Percentiles rank a stretch among this genome's conserved stretches.
These are phyloP conservation scores for Physcomitrellopsis africana DNA, from an alignment of 225 moss, liverwort and hornwort genomes.

Conservation along the genomic window DNA sequence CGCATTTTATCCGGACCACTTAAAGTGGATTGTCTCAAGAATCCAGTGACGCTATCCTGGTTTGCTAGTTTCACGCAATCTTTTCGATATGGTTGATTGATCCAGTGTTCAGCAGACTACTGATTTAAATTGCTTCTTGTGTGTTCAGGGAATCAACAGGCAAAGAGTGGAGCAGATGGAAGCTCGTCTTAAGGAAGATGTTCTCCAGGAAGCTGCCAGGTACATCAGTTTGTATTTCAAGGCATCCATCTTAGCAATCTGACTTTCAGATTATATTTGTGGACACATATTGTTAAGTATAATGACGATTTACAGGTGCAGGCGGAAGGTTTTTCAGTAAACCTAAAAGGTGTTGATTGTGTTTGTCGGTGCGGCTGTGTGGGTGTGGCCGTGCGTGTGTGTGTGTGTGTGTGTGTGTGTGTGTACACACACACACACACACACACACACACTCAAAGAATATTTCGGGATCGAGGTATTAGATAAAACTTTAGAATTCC, in stretches of 20 bases:
- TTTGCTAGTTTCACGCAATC: not conserved
- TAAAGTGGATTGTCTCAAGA: not conserved
- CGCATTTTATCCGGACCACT: too few relatives aligned
- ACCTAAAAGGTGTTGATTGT: not conserved
- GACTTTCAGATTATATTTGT: constrained; percentile 19
- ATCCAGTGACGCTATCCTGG: not conserved
- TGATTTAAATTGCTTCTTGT: not conserved
- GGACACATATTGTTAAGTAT: not conserved
- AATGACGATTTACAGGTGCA: not conserved
- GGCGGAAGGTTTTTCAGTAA: constrained; percentile 9
- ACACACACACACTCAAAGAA: too few relatives aligned
- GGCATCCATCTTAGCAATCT: constrained; percentile 1
- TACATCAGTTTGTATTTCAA: constrained; percentile 25
- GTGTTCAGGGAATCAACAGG: constrained; percentile 89
- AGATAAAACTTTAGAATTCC: too few relatives aligned
- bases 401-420: too few relatives aligned
- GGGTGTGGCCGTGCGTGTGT: too few relatives aligned
- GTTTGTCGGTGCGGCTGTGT: not conserved
- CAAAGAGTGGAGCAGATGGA: constrained; percentile 99
- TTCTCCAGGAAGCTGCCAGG: constrained; percentile 84
- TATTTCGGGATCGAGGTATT: too few relatives aligned
- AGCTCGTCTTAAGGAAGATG: constrained; percentile 93
- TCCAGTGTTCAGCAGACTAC: constrained; percentile 12
- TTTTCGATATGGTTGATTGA: constrained; percentile 13
- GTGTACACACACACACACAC: too few relatives aligned